Conservation (phyloP, 139 green algal species). For the Micractinium conductrix region DNA sequence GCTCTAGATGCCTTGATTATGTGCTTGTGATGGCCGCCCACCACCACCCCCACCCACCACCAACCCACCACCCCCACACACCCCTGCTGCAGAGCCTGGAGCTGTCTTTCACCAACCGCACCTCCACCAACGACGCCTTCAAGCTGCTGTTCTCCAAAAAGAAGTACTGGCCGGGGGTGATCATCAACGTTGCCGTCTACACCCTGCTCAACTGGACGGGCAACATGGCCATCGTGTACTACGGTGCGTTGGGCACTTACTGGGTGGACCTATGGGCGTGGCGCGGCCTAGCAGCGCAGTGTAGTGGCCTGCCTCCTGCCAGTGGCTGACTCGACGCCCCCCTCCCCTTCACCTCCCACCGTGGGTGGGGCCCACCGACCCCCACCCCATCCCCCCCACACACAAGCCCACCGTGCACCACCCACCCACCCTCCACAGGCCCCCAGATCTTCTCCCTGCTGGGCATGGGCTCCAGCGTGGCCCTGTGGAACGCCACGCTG, state of each 20-base stretch:
- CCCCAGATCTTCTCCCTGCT: slow-evolving; percentile 22
- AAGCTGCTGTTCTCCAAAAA: background rate
- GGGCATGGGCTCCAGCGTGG: slow-evolving; percentile 4
- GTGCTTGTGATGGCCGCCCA: too few species aligned
- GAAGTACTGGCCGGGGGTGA: background rate
- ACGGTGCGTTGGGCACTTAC: too few species aligned
- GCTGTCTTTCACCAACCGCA: background rate
- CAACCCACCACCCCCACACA: too few species aligned
- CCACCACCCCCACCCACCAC: background rate
- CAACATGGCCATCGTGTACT: background rate
- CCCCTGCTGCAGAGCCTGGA: background rate
- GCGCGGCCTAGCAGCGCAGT: too few species aligned
- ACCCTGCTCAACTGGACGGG: slow-evolving; percentile 22
- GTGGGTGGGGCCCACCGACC: too few species aligned
- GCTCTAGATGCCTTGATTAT: too few species aligned
- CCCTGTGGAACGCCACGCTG: slow-evolving; percentile 10
- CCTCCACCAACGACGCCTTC: background rate
- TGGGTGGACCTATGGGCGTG: too few species aligned
- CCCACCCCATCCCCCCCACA: too few species aligned
- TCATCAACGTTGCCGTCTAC: background rate
- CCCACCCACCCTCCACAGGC: too few species aligned
- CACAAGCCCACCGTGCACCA: background rate
- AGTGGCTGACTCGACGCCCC: too few species aligned
- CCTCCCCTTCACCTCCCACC: too few species aligned
- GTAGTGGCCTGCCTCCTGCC: too few species aligned